These are phyloP conservation scores for Globisporangium perplexum DNA, from an alignment of 352 stramenopile genomes.

Conservation along the genomic window DNA sequence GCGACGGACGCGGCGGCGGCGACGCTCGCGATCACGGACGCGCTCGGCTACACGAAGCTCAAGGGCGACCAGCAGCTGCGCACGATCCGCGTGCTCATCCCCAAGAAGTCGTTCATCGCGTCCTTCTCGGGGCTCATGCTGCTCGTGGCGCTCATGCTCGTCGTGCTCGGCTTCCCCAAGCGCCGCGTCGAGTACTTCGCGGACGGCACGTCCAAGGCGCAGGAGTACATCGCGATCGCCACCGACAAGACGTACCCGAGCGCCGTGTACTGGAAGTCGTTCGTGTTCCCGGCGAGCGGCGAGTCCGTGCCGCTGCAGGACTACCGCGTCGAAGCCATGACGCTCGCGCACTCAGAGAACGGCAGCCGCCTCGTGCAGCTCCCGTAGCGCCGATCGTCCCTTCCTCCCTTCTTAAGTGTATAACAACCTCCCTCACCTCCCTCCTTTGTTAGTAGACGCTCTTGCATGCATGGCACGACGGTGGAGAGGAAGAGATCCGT, in stretches of 20 bases:
- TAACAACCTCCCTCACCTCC: no score
- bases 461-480: no score
- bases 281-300: constrained; percentile 8
- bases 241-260: constrained; percentile 18
- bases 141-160: constrained; percentile 16
- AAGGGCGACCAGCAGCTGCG: constrained; percentile 30
- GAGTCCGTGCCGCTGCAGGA: constrained; percentile 5
- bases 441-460: no score
- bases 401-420: no score
- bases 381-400: neutral
- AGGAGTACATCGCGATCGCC: constrained; percentile 17
- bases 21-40: constrained; percentile 6
- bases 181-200: constrained; percentile 24
- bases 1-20: neutral
- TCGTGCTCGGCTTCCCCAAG: constrained; percentile 23
- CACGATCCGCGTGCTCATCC: constrained; percentile 24
- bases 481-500: no score
- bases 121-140: constrained; percentile 21
- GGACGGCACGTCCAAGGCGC: constrained; percentile 15
- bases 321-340: constrained; percentile 6
- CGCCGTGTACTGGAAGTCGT: constrained; percentile 22
- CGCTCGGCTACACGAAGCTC: constrained; percentile 22
- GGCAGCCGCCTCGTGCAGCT: constrained; percentile 4
- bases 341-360: constrained; percentile 3
- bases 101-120: constrained; percentile 23